These are phyloP conservation scores for Elaeagnus macrophylla DNA, from an alignment of 306 rosid species.

Conservation along the genomic window DNA sequence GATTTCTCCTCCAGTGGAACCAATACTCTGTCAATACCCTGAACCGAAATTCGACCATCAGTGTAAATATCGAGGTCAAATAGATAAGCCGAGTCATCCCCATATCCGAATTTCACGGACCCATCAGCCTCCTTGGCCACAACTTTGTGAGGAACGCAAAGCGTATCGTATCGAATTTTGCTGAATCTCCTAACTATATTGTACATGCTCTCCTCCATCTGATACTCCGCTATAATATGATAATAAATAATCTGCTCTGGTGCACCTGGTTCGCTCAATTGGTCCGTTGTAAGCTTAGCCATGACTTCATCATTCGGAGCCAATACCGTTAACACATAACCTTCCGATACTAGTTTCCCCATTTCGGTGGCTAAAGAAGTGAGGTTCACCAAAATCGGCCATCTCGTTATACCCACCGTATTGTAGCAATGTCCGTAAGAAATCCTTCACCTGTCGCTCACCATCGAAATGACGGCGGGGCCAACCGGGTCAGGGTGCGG, in stretches of 20 bases:
- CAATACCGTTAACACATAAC: conserved; percentile 25
- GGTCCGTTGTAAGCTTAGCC: conserved; percentile 29
- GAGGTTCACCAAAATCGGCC: conserved; percentile 24
- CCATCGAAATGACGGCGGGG: conserved; percentile 24
- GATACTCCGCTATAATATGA: conserved; percentile 26
- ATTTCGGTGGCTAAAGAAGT: conserved; percentile 25
- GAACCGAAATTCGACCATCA: conserved; percentile 28
- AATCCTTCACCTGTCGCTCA: conserved; percentile 21
- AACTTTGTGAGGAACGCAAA: conserved; percentile 29
- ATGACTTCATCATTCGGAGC: conserved; percentile 31
- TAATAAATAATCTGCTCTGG: conserved; percentile 29
- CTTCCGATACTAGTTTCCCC: conserved; percentile 25
- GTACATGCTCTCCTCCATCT: conserved; percentile 33
- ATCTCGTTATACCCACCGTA: conserved; percentile 27
- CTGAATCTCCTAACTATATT: conserved; percentile 22
- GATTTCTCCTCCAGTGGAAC: conserved; percentile 18
- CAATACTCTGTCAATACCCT: conserved; percentile 30
- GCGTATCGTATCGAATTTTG: conserved; percentile 21
- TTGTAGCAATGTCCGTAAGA: conserved; percentile 19
- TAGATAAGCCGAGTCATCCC: conserved; percentile 21
- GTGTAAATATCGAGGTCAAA: conserved; percentile 29
- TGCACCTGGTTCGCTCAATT: conserved; percentile 28
- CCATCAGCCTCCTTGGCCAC: conserved; percentile 29
- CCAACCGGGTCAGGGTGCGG: conserved; percentile 25
- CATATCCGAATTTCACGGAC: conserved; percentile 23